Evolutionary conservation across 1,139 yeast genomes (phyloP).

Genomic region (Geotrichum fermentans): DNA sequence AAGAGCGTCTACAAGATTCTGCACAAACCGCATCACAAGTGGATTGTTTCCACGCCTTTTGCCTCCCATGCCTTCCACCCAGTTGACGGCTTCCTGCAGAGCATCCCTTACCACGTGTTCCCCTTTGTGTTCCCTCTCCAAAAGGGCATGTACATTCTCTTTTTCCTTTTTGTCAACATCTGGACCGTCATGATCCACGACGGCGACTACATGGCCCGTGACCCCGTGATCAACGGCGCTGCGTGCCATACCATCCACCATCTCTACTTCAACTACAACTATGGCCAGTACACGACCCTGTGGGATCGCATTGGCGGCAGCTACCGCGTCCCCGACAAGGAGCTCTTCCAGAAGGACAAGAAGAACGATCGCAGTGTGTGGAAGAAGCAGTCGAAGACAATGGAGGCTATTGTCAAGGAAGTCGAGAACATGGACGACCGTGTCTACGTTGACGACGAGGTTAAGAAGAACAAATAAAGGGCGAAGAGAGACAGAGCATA

Average conservation of each 20-base stretch:
- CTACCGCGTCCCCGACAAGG: slow-evolving; percentile 86
- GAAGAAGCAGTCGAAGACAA: slow-evolving; percentile 65
- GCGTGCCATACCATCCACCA: slow-evolving; percentile 98
- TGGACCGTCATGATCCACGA: slow-evolving; percentile 99
- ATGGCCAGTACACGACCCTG: slow-evolving; percentile 94
- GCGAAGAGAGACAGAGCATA: too few relatives aligned
- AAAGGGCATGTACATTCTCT: slow-evolving; percentile 70
- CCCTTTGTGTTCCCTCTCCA: slow-evolving; percentile 91
- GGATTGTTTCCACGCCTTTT: slow-evolving; percentile 97
- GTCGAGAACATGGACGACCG: slow-evolving; percentile 74
- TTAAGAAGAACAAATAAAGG: slow-evolving; percentile 26
- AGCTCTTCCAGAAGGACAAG: slow-evolving; percentile 64
- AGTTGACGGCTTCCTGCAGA: slow-evolving; percentile 89
- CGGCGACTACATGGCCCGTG: slow-evolving; percentile 90
- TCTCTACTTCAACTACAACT: slow-evolving; percentile 91
- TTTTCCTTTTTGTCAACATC: slow-evolving; percentile 87
- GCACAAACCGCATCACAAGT: slow-evolving; percentile 98
- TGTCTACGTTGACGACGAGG: slow-evolving; percentile 41
- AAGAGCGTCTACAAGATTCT: slow-evolving; percentile 76
- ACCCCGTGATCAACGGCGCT: slow-evolving; percentile 92
- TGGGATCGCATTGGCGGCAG: slow-evolving; percentile 97
- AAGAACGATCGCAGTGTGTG: slow-evolving; percentile 59
- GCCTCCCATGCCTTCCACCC: slow-evolving; percentile 99
- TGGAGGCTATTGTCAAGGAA: slow-evolving; percentile 73
- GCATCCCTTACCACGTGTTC: slow-evolving; percentile 85